Evolutionary conservation across 1,284 basidiomycete species (phyloP).

Genomic region (Exobasidium cylindrosporum): DNA sequence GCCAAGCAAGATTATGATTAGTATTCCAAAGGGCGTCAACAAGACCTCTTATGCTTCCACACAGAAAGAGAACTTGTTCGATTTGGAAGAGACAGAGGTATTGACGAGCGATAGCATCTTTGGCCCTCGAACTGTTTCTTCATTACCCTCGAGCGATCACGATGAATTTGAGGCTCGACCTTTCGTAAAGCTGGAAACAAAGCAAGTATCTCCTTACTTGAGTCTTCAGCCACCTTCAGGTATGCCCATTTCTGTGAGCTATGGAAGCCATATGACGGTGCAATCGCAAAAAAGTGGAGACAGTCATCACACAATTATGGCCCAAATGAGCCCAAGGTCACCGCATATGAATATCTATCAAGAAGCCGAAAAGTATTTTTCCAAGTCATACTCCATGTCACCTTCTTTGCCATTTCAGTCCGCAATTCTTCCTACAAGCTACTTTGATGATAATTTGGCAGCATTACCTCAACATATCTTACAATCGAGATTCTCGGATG

Average conservation of each 20-base stretch:
- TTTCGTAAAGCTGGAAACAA: background rate
- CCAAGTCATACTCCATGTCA: background rate
- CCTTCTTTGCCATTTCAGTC: background rate
- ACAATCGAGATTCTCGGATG: background rate
- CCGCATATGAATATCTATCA: slow-evolving; percentile 23
- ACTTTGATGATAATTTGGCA: background rate
- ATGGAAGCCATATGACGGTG: slow-evolving; percentile 15
- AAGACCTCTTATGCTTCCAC: background rate
- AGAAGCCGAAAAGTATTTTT: slow-evolving; percentile 30
- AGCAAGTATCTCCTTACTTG: background rate
- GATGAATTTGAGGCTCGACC: no score
- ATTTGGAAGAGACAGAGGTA: no score
- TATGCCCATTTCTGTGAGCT: slow-evolving; percentile 15
- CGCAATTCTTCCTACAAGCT: background rate
- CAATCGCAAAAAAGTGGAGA: background rate
- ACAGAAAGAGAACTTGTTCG: background rate
- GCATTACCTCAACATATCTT: no score
- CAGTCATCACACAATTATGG: background rate
- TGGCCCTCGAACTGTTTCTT: no score
- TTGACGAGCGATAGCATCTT: no score
- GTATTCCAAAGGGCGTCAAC: background rate
- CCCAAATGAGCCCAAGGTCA: background rate
- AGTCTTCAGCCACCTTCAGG: background rate
- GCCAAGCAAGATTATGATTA: slow-evolving; percentile 1
- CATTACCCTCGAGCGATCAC: no score